A percentile compares a stretch with the other conserved stretches of the same genome.
Evolutionary conservation across 305 asterid species (phyloP).

Genomic region (Salvia sclarea): DNA sequence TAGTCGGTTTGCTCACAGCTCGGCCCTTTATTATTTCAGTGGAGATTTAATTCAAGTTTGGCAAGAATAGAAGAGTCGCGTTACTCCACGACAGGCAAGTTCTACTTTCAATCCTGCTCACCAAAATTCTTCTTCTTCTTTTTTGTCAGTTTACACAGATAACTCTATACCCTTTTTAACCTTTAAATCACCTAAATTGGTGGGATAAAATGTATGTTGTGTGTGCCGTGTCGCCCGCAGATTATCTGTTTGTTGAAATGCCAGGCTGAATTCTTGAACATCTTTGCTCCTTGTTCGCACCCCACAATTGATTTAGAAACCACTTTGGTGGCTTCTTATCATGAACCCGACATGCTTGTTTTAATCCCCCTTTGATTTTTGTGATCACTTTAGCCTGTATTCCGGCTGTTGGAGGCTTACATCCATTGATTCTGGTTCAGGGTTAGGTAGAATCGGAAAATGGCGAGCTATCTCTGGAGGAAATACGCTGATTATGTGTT

Average conservation of each 20-base stretch:
- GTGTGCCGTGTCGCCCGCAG: not conserved
- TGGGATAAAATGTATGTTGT: too few relatives aligned
- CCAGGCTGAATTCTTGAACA: conserved; percentile 19
- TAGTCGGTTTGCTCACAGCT: too few relatives aligned
- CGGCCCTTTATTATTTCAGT: too few relatives aligned
- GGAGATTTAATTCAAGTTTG: too few relatives aligned
- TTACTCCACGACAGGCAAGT: too few relatives aligned
- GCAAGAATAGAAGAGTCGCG: too few relatives aligned
- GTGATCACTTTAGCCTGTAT: not conserved
- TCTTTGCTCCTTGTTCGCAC: not conserved
- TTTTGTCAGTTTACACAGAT: too few relatives aligned
- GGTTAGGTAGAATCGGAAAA: conserved; percentile 27
- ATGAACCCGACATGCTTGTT: conserved; percentile 25
- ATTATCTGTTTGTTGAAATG: conserved; percentile 33
- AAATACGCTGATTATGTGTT: conserved; percentile 75
- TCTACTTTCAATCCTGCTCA: too few relatives aligned
- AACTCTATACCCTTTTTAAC: too few relatives aligned
- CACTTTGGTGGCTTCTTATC: not conserved
- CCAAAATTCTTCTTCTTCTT: too few relatives aligned
- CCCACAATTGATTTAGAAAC: not conserved
- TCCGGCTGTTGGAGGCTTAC: not conserved
- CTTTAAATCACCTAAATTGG: too few relatives aligned
- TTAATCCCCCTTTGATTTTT: conserved; percentile 19
- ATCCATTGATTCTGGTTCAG: conserved; percentile 13
- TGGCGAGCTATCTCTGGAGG: conserved; percentile 79